phyloP scores from a whole-genome alignment of 805 yeast species.

The Torulaspora franciscae region DNA sequence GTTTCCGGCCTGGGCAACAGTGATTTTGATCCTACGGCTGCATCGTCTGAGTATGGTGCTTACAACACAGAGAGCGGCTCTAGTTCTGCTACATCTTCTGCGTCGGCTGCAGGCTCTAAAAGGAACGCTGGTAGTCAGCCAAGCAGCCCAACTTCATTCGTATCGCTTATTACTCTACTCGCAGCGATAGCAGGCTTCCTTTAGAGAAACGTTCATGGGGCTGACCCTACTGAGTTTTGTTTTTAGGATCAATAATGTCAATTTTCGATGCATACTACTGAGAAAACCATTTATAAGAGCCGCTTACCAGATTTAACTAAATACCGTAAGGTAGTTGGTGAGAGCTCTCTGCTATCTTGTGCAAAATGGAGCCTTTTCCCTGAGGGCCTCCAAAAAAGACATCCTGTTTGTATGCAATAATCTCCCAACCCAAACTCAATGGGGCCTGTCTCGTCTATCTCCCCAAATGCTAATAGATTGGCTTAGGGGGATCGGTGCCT shows the following conservation, averaged over 20 bases:
- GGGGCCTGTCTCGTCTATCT: too few relatives aligned
- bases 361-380: too few relatives aligned
- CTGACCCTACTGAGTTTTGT: too few relatives aligned
- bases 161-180: constrained; percentile 1
- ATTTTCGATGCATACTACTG: neutral
- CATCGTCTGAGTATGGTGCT: constrained; percentile 1
- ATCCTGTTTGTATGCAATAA: too few relatives aligned
- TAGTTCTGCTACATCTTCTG: neutral
- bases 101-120: neutral
- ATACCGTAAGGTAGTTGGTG: too few relatives aligned
- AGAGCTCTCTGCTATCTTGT: too few relatives aligned
- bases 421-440: too few relatives aligned
- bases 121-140: constrained; percentile 2
- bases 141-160: constrained; percentile 1
- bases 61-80: neutral
- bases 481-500: too few relatives aligned
- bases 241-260: neutral
- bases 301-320: too few relatives aligned
- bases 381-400: too few relatives aligned
- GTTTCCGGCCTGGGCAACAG: constrained; percentile 23
- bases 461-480: too few relatives aligned
- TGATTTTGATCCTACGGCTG: constrained; percentile 12
- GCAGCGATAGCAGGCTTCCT: constrained; percentile 6
- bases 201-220: neutral
- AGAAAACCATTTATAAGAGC: too few relatives aligned